Conservation (phyloP, 768 basidiomycete genomes). For the Tricholoma matsutake region DNA sequence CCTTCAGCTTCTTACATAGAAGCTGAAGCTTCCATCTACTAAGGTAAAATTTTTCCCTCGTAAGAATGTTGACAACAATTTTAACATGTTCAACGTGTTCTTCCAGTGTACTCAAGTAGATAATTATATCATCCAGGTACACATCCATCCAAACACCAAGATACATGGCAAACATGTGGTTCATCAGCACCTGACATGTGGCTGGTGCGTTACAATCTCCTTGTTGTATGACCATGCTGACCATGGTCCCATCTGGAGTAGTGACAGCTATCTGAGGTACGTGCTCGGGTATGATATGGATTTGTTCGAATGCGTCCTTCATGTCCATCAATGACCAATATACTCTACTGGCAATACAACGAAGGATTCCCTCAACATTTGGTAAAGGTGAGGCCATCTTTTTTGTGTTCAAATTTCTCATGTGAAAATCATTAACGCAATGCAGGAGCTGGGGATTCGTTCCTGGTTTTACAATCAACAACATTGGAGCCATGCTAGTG, state of each 20-base stretch:
- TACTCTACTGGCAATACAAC: slow-evolving; percentile 15
- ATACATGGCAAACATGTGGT: slow-evolving; percentile 31
- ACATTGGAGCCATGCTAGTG: slow-evolving; percentile 35
- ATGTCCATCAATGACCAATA: slow-evolving; percentile 29
- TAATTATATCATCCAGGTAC: slow-evolving; percentile 29
- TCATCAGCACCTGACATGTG: slow-evolving; percentile 35
- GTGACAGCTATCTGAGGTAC: slow-evolving; percentile 26
- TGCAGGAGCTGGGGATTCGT: slow-evolving; percentile 18
- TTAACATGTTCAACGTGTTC: slow-evolving; percentile 12
- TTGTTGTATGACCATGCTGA: slow-evolving; percentile 31
- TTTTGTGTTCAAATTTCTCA: slow-evolving; percentile 31
- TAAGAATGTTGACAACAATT: slow-evolving; percentile 24
- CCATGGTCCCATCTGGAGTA: slow-evolving; percentile 44
- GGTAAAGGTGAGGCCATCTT: slow-evolving; percentile 29
- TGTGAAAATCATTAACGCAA: slow-evolving; percentile 18
- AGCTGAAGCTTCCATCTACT: slow-evolving; percentile 23
- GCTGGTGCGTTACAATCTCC: slow-evolving; percentile 35
- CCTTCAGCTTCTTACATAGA: slow-evolving; percentile 11
- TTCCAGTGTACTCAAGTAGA: slow-evolving; percentile 27
- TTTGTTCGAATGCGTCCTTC: slow-evolving; percentile 39
- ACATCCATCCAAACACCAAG: slow-evolving; percentile 36
- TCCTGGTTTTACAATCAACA: slow-evolving; percentile 24
- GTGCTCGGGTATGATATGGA: slow-evolving; percentile 25
- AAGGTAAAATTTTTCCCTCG: slow-evolving; percentile 25
- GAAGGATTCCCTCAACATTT: slow-evolving; percentile 22